phyloP scores from a whole-genome alignment of 75 land plant genomes.

The Larix kaempferi region DNA sequence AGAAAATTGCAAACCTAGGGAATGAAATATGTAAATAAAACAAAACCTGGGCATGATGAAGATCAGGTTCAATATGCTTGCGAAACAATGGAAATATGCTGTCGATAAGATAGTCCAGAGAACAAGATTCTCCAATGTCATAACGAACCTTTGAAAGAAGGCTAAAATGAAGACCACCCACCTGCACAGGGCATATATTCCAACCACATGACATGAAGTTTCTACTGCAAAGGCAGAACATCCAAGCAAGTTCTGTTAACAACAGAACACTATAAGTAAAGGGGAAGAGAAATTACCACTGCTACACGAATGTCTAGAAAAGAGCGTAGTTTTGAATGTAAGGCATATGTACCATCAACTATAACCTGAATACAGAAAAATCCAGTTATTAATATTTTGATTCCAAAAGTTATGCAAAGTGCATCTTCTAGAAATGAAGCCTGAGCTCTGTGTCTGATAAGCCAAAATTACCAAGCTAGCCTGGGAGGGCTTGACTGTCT shows the following conservation, averaged over 20 bases:
- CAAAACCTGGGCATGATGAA: slow-evolving; percentile 98
- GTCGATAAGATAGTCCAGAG: slow-evolving; percentile 90
- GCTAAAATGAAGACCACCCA: slow-evolving; percentile 98
- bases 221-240: neutral
- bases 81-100: slow-evolving; percentile 98
- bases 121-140: slow-evolving; percentile 91
- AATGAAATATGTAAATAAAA: neutral
- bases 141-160: slow-evolving; percentile 89
- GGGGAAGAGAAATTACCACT: slow-evolving; percentile 60
- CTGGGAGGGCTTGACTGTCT: slow-evolving; percentile 58
- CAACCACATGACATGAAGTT: neutral
- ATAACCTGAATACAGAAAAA: slow-evolving; percentile 59
- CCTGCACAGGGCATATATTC: slow-evolving; percentile 38
- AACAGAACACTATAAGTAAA: too few species aligned
- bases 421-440: neutral
- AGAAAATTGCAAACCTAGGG: neutral
- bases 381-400: neutral
- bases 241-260: too few species aligned
- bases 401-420: neutral
- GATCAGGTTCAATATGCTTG: slow-evolving; percentile 98
- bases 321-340: slow-evolving; percentile 82
- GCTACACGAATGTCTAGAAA: slow-evolving; percentile 94
- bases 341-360: slow-evolving; percentile 97
- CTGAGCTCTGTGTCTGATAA: neutral
- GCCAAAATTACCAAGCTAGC: slow-evolving; percentile 70